Conservation (phyloP, 306 rosid species). For the Styphnolobium japonicum region DNA sequence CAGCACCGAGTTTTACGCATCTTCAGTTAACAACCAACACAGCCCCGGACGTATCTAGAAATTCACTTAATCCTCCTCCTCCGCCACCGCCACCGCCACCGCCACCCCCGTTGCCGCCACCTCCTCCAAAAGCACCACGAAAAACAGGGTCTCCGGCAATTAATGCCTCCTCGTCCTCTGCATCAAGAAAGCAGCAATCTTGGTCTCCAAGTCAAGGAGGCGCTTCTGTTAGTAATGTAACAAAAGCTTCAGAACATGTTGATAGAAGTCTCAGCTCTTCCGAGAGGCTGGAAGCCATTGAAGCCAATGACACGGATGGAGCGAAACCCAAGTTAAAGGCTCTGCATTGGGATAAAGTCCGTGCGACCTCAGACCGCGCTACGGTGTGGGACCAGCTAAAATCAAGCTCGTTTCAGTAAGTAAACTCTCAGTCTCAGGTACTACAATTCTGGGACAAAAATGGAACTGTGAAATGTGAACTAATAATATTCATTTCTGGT, state of each 20-base stretch:
- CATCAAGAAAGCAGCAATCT: conserved; percentile 33
- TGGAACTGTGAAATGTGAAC: too few relatives aligned
- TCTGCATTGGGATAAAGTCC: conserved; percentile 97
- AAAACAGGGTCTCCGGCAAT: conserved; percentile 32
- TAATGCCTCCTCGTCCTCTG: conserved; percentile 20
- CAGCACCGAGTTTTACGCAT: conserved; percentile 55
- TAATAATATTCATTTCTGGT: conserved; percentile 10
- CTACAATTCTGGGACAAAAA: too few relatives aligned
- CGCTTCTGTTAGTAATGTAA: conserved; percentile 28
- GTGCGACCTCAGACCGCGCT: conserved; percentile 91
- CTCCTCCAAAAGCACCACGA: conserved; percentile 25
- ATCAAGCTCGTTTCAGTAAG: conserved; percentile 97
- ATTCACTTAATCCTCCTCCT: conserved; percentile 31
- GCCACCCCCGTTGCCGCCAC: conserved; percentile 4
- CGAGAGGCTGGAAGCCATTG: conserved; percentile 59
- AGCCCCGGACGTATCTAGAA: conserved; percentile 9
- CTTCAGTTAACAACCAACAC: conserved; percentile 53
- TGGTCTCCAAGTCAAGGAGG: conserved; percentile 31
- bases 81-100: conserved; percentile 34
- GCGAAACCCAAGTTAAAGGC: conserved; percentile 83
- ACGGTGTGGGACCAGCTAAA: conserved; percentile 98
- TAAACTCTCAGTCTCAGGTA: neutral
- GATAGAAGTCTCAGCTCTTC: conserved; percentile 35
- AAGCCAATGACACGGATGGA: conserved; percentile 64
- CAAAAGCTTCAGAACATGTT: conserved; percentile 27